phyloP scores from a whole-genome alignment of 257 asterid genomes.

The Gentiana straminea region DNA sequence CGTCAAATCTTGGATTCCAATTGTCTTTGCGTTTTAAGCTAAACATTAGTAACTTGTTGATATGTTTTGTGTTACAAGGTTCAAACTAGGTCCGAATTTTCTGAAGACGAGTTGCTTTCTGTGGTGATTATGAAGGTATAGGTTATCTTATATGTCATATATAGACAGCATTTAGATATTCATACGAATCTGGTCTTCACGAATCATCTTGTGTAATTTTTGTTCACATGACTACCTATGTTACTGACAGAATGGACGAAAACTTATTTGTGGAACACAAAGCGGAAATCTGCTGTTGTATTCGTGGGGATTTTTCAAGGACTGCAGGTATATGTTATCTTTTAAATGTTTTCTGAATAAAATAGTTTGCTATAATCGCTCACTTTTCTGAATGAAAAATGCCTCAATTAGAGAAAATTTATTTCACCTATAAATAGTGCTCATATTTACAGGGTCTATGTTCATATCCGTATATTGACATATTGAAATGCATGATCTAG shows the following conservation, averaged over 20 bases:
- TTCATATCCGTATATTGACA: neutral
- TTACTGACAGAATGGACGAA: slow-evolving; percentile 64
- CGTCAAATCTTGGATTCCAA: neutral
- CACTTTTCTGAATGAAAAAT: too few relatives aligned
- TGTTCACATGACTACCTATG: slow-evolving; percentile 10
- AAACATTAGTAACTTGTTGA: neutral
- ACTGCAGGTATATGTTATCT: slow-evolving; percentile 55
- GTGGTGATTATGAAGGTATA: slow-evolving; percentile 87
- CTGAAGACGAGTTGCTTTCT: slow-evolving; percentile 92
- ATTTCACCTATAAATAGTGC: too few relatives aligned
- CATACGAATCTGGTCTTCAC: slow-evolving; percentile 1
- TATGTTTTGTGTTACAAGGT: slow-evolving; percentile 30
- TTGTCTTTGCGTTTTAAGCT: neutral
- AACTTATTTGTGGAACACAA: slow-evolving; percentile 79
- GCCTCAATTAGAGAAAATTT: too few relatives aligned
- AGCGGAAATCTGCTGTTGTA: slow-evolving; percentile 64
- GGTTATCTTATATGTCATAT: slow-evolving; percentile 1
- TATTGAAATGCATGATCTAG: slow-evolving; percentile 7
- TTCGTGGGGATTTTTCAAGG: slow-evolving; percentile 98
- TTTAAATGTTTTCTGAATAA: neutral
- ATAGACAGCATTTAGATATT: neutral
- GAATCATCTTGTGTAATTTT: neutral
- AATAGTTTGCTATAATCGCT: neutral
- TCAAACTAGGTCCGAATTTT: slow-evolving; percentile 84
- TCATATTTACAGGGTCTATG: too few relatives aligned